Evolutionary conservation across 495 filamentous ascomycete genomes (phyloP), one percentile per base, ranked within the genome.

Genomic region (Extremus antarcticus): DNA sequence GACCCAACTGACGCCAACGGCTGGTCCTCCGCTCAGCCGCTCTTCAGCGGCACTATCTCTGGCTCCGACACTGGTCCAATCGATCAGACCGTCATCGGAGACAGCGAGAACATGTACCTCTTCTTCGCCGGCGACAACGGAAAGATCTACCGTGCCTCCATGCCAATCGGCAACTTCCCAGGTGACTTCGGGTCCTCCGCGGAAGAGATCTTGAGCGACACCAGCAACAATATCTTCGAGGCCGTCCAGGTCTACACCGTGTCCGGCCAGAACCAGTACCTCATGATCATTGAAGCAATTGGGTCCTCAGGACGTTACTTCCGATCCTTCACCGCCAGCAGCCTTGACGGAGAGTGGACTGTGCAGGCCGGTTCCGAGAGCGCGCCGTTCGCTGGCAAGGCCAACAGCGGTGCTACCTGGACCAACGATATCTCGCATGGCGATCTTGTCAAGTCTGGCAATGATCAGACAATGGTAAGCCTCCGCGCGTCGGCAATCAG

Each of bases 91-190:
- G 52, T 84, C 54, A 82, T 84, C 57, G 77, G 74, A 51, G 81
- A 84, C 67, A 63, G 59, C 50, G 66, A 60, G 1, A 72, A 74
- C 60, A 82, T 82, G 75, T 82, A 81, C 57, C 72, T 84, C 0
- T 85, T 84, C 74, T 85, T 83, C 50, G 71, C 76, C 0, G 81
- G 79, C 3, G 81, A 85, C 59, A 79, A 85, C 55, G 81, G 80
- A 65, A 76, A 75, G 48, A 78, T 85, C 63, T 85, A 83, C 68
- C 74, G 79, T 3, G 56, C 78, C 21, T 74, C 70, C 51, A 83
- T 81, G 77, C 70, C 80, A 19, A 74, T 83, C 53, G 68, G 55
- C 23, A 72, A 76, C 39, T 85, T 85, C 71, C 81, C 80, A 0
- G 74, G 73, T 50, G 71, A 61, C 59, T 84, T 86, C 63, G 80